phyloP scores from a whole-genome alignment of 371 early-diverging fungal genomes.

The Saksenaea vasiformis region DNA sequence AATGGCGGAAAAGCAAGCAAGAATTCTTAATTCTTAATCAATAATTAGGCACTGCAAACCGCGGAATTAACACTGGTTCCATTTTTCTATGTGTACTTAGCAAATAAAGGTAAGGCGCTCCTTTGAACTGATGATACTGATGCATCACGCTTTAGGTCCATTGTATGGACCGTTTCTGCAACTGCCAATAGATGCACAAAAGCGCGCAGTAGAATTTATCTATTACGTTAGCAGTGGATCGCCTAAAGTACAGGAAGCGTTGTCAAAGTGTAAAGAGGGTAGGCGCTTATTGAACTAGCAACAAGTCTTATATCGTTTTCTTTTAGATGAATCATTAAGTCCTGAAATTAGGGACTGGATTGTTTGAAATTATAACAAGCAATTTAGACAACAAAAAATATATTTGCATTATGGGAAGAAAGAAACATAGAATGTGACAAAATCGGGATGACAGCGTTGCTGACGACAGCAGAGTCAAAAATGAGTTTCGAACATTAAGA shows the following conservation, averaged over 20 bases:
- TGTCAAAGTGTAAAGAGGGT: constrained; percentile 20
- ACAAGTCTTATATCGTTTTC: neutral
- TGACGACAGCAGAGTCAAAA: too few relatives aligned
- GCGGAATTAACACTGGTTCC: constrained; percentile 45
- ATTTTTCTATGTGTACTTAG: constrained; percentile 50
- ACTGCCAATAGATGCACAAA: constrained; percentile 46
- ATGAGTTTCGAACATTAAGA: too few relatives aligned
- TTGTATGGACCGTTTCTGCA: constrained; percentile 51
- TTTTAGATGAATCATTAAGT: neutral
- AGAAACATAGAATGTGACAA: too few relatives aligned
- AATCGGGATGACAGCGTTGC: too few relatives aligned
- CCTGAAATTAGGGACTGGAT: neutral
- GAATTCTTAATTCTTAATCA: neutral
- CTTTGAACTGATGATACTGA: neutral
- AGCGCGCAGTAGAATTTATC: constrained; percentile 54
- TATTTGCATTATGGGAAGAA: neutral
- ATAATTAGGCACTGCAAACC: constrained; percentile 29
- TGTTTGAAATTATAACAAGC: too few relatives aligned
- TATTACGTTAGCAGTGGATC: constrained; percentile 36
- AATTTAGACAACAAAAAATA: too few relatives aligned
- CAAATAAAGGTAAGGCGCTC: constrained; percentile 24
- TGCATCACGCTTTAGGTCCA: constrained; percentile 16
- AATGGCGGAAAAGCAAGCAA: neutral
- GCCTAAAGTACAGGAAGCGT: constrained; percentile 27
- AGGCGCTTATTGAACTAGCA: constrained; percentile 7